These are phyloP conservation scores for Solanum piurae DNA, from an alignment of 257 asterid species.

Conservation along the genomic window DNA sequence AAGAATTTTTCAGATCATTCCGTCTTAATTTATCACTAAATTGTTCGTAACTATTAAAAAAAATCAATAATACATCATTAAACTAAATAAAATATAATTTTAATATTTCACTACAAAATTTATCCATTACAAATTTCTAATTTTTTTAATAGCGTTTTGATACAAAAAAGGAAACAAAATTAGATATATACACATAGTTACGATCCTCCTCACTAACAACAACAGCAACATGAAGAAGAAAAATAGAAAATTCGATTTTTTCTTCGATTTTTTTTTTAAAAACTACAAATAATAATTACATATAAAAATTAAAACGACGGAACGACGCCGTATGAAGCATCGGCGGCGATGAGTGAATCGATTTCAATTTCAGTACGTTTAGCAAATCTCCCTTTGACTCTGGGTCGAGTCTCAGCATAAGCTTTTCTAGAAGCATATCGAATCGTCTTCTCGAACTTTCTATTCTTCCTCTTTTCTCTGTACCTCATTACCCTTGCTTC, in stretches of 20 bases:
- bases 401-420: conserved; percentile 76
- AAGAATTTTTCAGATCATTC: too few species aligned
- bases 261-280: background rate
- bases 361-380: conserved; percentile 50
- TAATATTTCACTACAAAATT: background rate
- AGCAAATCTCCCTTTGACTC: conserved; percentile 75
- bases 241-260: background rate
- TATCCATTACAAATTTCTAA: background rate
- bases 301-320: conserved; percentile 23
- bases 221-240: background rate
- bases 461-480: conserved; percentile 47
- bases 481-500: conserved; percentile 40
- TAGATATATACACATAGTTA: background rate
- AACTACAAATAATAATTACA: background rate
- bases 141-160: background rate
- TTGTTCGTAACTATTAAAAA: too few species aligned
- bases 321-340: conserved; percentile 47
- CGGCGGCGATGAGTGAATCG: conserved; percentile 29
- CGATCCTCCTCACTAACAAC: background rate
- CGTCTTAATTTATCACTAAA: too few species aligned
- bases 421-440: conserved; percentile 82
- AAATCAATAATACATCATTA: too few species aligned
- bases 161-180: background rate
- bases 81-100: background rate
- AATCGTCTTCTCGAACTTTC: conserved; percentile 42